Evolutionary conservation across 73 alveolate genomes (phyloP).

Genomic region (Tetrahymena thermophila): DNA sequence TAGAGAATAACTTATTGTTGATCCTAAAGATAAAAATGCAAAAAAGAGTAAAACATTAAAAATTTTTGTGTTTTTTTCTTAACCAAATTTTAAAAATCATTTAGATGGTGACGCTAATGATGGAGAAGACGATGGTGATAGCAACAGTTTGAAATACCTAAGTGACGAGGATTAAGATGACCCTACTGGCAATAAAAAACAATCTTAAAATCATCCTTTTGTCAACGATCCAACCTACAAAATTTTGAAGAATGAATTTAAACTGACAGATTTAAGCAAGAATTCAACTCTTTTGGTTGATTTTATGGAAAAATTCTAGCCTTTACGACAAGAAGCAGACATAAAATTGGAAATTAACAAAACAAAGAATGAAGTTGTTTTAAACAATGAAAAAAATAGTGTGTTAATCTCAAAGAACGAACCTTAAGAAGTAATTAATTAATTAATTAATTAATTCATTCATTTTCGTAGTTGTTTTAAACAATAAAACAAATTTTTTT

Average conservation of each 20-base stretch:
- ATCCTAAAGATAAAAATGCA: neutral
- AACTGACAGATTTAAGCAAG: neutral
- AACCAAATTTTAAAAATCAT: neutral
- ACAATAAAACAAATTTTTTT: neutral
- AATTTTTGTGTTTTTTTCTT: neutral
- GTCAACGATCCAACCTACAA: neutral
- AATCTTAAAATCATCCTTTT: neutral
- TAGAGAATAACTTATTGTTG: neutral
- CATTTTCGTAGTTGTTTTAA: neutral
- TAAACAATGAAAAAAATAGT: neutral
- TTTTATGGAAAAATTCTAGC: neutral
- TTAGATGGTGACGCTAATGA: neutral
- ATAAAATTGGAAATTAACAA: neutral
- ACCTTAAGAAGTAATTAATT: neutral
- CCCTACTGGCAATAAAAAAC: neutral
- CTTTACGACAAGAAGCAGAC: neutral
- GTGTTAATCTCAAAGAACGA: neutral
- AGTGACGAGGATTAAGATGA: neutral
- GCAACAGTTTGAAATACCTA: neutral
- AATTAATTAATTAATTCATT: neutral
- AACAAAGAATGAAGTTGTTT: neutral
- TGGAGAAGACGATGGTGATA: neutral
- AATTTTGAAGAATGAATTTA: neutral
- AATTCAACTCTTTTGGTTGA: neutral
- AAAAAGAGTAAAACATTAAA: neutral